Base-by-base conservation (phyloP, 192 early-diverging fungal genomes). In the Podila verticillata region DNA sequence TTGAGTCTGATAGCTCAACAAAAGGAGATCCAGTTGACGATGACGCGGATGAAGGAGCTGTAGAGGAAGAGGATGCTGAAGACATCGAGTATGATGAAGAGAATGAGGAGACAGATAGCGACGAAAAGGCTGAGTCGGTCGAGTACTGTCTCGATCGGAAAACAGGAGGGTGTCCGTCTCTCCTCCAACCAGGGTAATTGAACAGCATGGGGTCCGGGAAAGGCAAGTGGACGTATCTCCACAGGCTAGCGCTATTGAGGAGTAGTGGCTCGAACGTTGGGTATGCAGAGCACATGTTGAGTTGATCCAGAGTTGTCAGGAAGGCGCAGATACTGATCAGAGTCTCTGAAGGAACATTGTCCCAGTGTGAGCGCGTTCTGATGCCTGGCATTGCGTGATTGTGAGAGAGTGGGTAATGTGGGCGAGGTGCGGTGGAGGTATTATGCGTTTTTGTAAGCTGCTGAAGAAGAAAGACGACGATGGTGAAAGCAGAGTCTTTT, bases 181-280 rank as follows among this genome's bases (percentile, higher is more conserved):
- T 51, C 36, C 60, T 57, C 72, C 72, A 74, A 28, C 72, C 72
- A 35, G 72, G 72, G 31, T 74, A 74, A 48, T 56, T 66, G 59
- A 66, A 32, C 0, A 74, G 49, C 5, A 67, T 58, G 5, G 72
- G 72, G 15, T 74, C 72, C 28, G 72, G 72, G 32, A 67, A 74
- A 4, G 72, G 72, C 22, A 74, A 24, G 47, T 74, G 72, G 36
- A 74, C 48, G 15, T 3, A 26, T 30, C 29, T 28, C 72, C 72
- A 74, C 32, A 74, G 60, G 4, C 19, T 61, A 13, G 30, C 8
- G 5, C 65, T 74, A 24, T 24, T 57, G 20, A 54, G 7, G 36
- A 67, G 31, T 24, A 74, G 49, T 8, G 24, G 65, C 26, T 74
- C 48, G n/a, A 74, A 49, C 12, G 28, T 49, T n/a, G 59, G 65